Base-by-base conservation (phyloP, 768 basidiomycete genomes). In the Xerocomus brunneocitrinus region DNA sequence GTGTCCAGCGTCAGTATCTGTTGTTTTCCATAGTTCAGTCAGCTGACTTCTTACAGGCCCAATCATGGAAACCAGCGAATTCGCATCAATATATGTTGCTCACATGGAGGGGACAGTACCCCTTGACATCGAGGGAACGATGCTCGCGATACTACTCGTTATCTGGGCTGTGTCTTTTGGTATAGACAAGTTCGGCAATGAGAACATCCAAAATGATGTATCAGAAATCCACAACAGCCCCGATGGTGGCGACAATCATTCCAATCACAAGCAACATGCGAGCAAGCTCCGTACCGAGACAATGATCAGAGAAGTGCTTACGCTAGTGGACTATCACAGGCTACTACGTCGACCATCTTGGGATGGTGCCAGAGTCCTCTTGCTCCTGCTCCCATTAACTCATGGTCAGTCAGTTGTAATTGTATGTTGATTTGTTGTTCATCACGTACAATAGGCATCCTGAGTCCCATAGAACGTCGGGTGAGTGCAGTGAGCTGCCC, bases 81-180 rank as follows among this genome's bases (percentile, higher is more conserved):
- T 93, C 61, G 74, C 80, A 24, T 73, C 80, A n/a, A 79, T 91
- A 44, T 94, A 83, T 63, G 68, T 77, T 14, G 81, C 84, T 32
- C 88, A 86, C 62, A 67, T 69, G 52, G 82, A 87, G 54, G 85
- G 85, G 0, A 72, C 77, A 4, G 76, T 80, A 16, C 70, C 79
- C 14, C 79, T 95, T 10, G 79, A 81, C n/a, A 75, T 80, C 45
- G 85, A 90, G 58, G 92, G 86, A 12, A 80, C 81, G 39, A 79
- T 95, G 52, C 77, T 97, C 38, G 78, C 84, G 19, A 87, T 89
- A 77, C 70, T 90, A 30, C 76, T 95, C 22, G 89, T 89, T 41
- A 82, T 87, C 24, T 97, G 92, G 92, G 94, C 91, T 0, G 81
- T 85, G 4, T 91, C 90, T 36, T 94, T 91, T 67, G 95, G 94